Base-by-base conservation (phyloP, 2,329 filamentous ascomycete genomes). In the Aspergillus terreus region DNA sequence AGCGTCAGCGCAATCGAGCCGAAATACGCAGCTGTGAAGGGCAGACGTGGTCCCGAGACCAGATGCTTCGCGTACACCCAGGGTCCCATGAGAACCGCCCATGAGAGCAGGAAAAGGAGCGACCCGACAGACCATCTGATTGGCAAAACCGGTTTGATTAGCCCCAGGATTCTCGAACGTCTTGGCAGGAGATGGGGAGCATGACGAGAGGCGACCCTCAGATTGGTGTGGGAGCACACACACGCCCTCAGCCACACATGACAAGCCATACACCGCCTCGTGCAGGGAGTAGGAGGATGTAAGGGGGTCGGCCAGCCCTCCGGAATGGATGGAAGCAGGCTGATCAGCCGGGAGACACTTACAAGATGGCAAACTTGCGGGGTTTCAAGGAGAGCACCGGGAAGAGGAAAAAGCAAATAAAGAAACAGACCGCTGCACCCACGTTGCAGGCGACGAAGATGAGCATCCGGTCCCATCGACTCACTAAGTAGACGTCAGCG, bases 291-390 rank as follows among this genome's bases (percentile, higher is more conserved):
- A 30, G 21, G 54, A 46, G 44, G 42, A 55, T 55, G 59, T 56
- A 58, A 60, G 46, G 50, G 42, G 53, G 44, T 55, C 53, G 59
- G 17, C 17, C 17, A 17, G 46, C 36, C 47, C n/a, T 14, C 38
- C 46, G 59, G 54, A 32, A 57, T 60, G 55, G 40, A 40, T 48
- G 36, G 50, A 47, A 48, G 45, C 44, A 12, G 44, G 25, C 27
- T 32, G 48, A 55, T 53, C 46, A 50, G 35, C 32, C 47, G 54
- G 52, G 41, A 50, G 51, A 15, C 52, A 92, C 92, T 88, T 85
- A 97, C 94, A 97, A 73, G 59, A 95, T 91, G 50, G 92, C 92
- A 78, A 99, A 96, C 79, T 97, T 99, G 74, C 88, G 84, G 61
- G 92, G 92, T 69, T 82, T 85, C 59, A 90, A 73, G 60, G 88